Evolutionary conservation across 2,329 filamentous ascomycete genomes (phyloP), one percentile per base, ranked within the genome.

Genomic region (Ophiostoma piceae): DNA sequence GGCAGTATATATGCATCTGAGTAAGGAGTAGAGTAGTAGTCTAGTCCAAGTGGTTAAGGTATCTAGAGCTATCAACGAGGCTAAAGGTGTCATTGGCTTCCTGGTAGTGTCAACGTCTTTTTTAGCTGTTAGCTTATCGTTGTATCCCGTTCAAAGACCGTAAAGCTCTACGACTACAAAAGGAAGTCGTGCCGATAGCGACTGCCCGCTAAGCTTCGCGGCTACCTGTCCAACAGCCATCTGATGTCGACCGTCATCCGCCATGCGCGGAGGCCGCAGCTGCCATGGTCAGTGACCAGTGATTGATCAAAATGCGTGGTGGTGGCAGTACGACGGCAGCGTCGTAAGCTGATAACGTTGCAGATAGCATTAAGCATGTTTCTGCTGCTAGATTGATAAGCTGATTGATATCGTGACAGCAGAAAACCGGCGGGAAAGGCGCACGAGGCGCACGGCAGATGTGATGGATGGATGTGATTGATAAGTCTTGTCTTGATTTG

Each of bases 1-100:
- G 51, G 51, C 51, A 57, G 51, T 29, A 57, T 57, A 57, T 57
- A 57, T 57, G 51, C 51, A 26, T 12, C 51, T n/a, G 43, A 57
- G n/a, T 57, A 57, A 57, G 51, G 8, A 41, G 39, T 41, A 41
- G 39, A 41, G 39, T 35, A 12, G 39, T 41, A 12, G 39, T 14
- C 39, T 9, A 41, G 39, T 41, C 39, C 35, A 8, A 8, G 35
- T 35, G 35, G 35, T 35, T 8, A 35, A 35, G 35, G 35, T 35
- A 35, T 35, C 35, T 35, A 35, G 35, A 35, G 35, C 35, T 35
- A 35, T 35, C 35, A 35, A 8, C 35, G 35, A 35, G 8, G 5
- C 35, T 35, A 6, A 8, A 35, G 35, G 35, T 35, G 35, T 8
- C 35, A 35, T 35, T 35, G 35, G 35, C 35, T 35, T 29, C 26